Conservation (phyloP, 306 rosid genomes). For the Citrullus amarus region DNA sequence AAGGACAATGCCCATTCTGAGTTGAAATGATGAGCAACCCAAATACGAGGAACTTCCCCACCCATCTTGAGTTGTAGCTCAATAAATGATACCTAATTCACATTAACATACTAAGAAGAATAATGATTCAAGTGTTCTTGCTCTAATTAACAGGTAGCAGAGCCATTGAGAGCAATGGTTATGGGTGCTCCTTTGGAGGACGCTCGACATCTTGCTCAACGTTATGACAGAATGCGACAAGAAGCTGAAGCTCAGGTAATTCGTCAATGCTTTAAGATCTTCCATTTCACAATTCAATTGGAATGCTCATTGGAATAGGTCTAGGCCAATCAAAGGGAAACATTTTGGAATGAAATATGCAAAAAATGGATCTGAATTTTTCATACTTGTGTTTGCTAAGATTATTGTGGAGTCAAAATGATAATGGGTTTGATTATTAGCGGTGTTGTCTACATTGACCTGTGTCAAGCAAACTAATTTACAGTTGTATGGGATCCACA, state of each 20-base stretch:
- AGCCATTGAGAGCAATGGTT: conserved; percentile 96
- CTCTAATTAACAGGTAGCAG: conserved; percentile 49
- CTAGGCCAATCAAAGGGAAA: background rate
- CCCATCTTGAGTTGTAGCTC: background rate
- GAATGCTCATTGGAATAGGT: background rate
- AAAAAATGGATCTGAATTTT: background rate
- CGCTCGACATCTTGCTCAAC: conserved; percentile 97
- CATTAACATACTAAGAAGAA: background rate
- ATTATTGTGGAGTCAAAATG: background rate
- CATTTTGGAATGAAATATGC: background rate
- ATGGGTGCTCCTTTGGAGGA: conserved; percentile 96
- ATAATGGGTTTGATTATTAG: background rate
- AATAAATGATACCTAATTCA: background rate
- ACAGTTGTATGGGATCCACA: background rate
- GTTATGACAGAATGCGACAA: conserved; percentile 90
- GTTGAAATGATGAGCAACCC: background rate
- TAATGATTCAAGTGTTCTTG: background rate
- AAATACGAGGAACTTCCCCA: too few relatives aligned
- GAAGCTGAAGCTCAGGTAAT: conserved; percentile 96
- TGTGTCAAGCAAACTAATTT: background rate
- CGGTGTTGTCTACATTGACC: background rate
- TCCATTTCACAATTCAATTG: background rate
- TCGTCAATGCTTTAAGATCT: background rate
- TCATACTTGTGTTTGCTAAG: background rate
- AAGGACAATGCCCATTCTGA: background rate